These are phyloP conservation scores for Hypoxylon subgilvum DNA, from an alignment of 495 filamentous ascomycete genomes.

Conservation along the genomic window DNA sequence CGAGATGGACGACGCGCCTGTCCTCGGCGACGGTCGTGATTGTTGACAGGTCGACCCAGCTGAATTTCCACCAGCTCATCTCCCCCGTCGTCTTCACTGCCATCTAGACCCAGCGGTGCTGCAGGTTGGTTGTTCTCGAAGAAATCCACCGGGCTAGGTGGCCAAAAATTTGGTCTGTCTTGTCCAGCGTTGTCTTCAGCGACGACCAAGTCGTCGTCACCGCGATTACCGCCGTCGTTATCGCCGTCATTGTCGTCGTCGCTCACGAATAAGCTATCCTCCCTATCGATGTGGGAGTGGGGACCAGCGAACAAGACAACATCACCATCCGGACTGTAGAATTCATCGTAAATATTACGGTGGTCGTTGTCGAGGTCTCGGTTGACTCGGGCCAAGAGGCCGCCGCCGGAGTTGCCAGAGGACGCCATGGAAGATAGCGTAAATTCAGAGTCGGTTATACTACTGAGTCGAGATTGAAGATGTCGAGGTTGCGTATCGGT, in stretches of 20 bases:
- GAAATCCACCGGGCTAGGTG: not conserved
- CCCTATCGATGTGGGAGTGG: constrained; percentile 4
- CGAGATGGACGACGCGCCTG: constrained; percentile 8
- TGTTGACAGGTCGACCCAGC: constrained; percentile 10
- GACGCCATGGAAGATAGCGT: not conserved
- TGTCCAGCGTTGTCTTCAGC: not conserved
- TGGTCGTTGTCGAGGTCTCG: too few relatives aligned
- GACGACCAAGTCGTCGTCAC: not conserved
- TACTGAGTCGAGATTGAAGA: not conserved
- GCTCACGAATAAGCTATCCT: constrained; percentile 23
- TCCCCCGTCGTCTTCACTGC: not conserved
- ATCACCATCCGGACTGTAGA: not conserved
- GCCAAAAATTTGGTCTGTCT: not conserved
- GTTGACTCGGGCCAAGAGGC: too few relatives aligned
- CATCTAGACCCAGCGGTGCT: not conserved
- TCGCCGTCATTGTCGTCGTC: not conserved
- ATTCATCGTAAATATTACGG: not conserved
- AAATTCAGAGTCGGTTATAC: too few relatives aligned
- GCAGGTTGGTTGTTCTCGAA: not conserved
- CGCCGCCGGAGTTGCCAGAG: too few relatives aligned
- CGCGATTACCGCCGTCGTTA: too few relatives aligned
- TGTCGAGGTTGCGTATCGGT: not conserved
- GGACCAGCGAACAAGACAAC: not conserved
- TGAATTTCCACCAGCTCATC: constrained; percentile 42
- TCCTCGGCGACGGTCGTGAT: constrained; percentile 2